Base-by-base conservation (phyloP, 1,284 basidiomycete species). In the Meripilus lineatus region DNA sequence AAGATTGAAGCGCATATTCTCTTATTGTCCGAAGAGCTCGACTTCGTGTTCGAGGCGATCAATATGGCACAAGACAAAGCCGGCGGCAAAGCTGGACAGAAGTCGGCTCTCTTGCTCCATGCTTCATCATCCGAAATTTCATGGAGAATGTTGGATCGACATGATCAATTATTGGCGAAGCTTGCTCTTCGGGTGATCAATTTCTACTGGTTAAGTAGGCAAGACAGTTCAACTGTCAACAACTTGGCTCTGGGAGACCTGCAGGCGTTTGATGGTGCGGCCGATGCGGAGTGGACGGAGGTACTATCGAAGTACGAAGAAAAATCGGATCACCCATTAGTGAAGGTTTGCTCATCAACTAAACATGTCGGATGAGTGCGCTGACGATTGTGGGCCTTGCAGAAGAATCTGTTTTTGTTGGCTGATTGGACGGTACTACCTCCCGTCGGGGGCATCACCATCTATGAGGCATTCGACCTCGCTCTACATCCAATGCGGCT, bases 381-480 rank as follows among this genome's bases (percentile, higher is more conserved):
- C 24, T 15, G 38, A 48, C 40, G 51, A 32, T 50, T 32, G 40
- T 20, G 1, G 38, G 11, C 32, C 47, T 51, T 52, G 41, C 47
- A 87, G 84, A 70, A 69, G 50, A 75, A 77, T 8, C 61, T 84
- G 18, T 88, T 89, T 61, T 68, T 84, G n/a, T 62, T 79, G 5
- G 83, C 84, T 5, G 75, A 82, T 46, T 93, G 90, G 89, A 81
- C 76, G 3, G 77, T 89, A 17, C 69, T 92, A n/a, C 80, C 91
- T 0, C 89, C 93, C 2, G 92, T 97, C 3, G 95, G 93, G 20
- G 95, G 94, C 8, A 97, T 99, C 53, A 79, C 85, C 6, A 93
- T 98, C 51, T 86, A 94, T 58, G 85, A 93, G 62, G 73, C 78
- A 23, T 91, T 96, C 56, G 81, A 89, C 50, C 67, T 96, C 37